A percentile compares a stretch with the other conserved stretches of the same genome.
phyloP scores from a whole-genome alignment of 495 filamentous ascomycete genomes.

The Parachaetomium inaequale region DNA sequence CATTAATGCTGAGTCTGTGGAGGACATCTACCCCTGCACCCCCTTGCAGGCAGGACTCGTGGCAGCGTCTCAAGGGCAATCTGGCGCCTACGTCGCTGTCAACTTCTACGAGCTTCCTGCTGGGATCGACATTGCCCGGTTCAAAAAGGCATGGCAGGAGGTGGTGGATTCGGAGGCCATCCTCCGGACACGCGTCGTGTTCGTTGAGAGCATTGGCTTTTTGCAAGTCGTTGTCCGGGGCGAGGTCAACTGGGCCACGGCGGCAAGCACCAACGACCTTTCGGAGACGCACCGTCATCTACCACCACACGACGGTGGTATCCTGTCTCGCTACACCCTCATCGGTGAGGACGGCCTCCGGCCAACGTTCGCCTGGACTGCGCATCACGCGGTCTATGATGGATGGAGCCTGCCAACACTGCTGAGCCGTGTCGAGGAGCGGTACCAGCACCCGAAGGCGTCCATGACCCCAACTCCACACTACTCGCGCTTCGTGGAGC shows the following conservation, averaged over 20 bases:
- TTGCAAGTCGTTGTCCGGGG: constrained; percentile 25
- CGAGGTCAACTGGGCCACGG: constrained; percentile 16
- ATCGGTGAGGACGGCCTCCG: constrained; percentile 28
- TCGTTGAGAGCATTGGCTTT: constrained; percentile 16
- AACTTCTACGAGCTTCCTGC: constrained; percentile 46
- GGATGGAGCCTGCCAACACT: constrained; percentile 53
- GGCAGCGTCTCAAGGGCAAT: constrained; percentile 14
- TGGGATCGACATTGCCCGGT: constrained; percentile 43
- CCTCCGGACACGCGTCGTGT: constrained; percentile 40
- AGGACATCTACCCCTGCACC: constrained; percentile 41
- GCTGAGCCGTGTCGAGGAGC: constrained; percentile 19
- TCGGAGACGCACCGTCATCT: constrained; percentile 9
- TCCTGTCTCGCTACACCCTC: constrained; percentile 18
- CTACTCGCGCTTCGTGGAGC: constrained; percentile 28
- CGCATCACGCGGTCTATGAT: constrained; percentile 64
- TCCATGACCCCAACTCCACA: constrained; percentile 26
- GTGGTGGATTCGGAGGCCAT: constrained; percentile 49
- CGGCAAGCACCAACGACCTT: constrained; percentile 1
- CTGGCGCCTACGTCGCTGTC: constrained; percentile 20
- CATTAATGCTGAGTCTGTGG: constrained; percentile 28
- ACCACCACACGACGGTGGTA: constrained; percentile 22
- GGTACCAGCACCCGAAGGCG: constrained; percentile 16
- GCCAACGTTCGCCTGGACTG: constrained; percentile 43
- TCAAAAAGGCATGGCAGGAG: constrained; percentile 56
- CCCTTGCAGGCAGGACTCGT: constrained; percentile 62